Evolutionary conservation across 768 basidiomycete genomes (phyloP).

Genomic region (Phaeotremella skinneri): DNA sequence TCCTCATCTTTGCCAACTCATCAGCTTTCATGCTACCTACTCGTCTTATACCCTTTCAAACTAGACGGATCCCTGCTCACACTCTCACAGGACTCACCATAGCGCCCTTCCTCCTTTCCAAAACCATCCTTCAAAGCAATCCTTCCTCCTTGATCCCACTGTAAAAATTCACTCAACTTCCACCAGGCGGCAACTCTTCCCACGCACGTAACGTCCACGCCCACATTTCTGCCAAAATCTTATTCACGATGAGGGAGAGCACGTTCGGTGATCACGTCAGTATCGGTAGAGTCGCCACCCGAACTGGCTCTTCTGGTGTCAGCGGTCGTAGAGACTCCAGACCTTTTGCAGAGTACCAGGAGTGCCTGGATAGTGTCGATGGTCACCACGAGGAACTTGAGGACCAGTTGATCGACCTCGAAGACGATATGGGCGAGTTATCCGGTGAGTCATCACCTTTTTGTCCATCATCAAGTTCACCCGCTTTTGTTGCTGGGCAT

Average conservation of each 20-base stretch:
- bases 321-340: neutral
- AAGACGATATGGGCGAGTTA: conserved; percentile 39
- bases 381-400: no score
- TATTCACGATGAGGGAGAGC: neutral
- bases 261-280: neutral
- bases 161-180: no score
- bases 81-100: no score
- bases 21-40: no score
- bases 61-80: no score
- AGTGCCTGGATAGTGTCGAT: neutral
- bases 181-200: neutral
- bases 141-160: no score
- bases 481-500: no score
- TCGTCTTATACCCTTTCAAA: no score
- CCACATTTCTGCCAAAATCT: neutral
- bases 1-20: no score
- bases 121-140: no score
- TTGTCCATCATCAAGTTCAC: neutral
- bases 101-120: no score
- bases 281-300: neutral
- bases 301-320: neutral
- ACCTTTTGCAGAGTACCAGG: neutral
- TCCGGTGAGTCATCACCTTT: conserved; percentile 32
- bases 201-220: neutral
- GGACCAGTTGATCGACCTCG: neutral